Percentiles rank a stretch among this genome's conserved stretches.
These are phyloP conservation scores for Globisporangium echinulatum DNA, from an alignment of 352 stramenopile genomes.

Conservation along the genomic window DNA sequence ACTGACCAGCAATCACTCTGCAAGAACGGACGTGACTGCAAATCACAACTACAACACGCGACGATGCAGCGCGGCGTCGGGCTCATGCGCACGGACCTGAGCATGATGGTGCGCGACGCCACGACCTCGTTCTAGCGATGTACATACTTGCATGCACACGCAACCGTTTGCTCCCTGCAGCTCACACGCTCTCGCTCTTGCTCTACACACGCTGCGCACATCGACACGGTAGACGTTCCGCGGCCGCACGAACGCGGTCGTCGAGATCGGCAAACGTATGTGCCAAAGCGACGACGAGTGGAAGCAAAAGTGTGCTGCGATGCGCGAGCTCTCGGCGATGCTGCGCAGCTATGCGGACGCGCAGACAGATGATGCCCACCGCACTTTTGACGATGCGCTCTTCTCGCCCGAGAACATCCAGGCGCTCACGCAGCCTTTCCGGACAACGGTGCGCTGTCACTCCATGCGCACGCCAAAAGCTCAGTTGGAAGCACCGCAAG, in stretches of 20 bases:
- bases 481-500: not conserved
- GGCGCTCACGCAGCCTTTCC: constrained; percentile 48
- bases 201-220: not conserved
- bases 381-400: constrained; percentile 14
- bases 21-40: too few relatives aligned
- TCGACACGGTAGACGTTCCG: constrained; percentile 26
- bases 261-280: constrained; percentile 47
- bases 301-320: constrained; percentile 48
- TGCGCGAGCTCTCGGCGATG: constrained; percentile 34
- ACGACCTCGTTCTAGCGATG: not conserved
- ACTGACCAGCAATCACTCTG: too few relatives aligned
- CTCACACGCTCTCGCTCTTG: not conserved
- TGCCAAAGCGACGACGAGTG: constrained; percentile 47
- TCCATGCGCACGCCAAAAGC: not conserved
- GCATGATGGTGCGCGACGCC: constrained; percentile 32
- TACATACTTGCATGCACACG: not conserved
- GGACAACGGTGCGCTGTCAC: constrained; percentile 23
- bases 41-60: not conserved
- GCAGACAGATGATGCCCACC: not conserved
- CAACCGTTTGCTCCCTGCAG: too few relatives aligned
- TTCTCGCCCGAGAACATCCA: constrained; percentile 49
- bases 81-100: constrained; percentile 35
- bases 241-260: constrained; percentile 36
- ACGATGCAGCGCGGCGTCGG: constrained; percentile 21
- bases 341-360: constrained; percentile 17